Conservation (phyloP, 164 flowering plant genomes). For the Liquidambar formosana region DNA sequence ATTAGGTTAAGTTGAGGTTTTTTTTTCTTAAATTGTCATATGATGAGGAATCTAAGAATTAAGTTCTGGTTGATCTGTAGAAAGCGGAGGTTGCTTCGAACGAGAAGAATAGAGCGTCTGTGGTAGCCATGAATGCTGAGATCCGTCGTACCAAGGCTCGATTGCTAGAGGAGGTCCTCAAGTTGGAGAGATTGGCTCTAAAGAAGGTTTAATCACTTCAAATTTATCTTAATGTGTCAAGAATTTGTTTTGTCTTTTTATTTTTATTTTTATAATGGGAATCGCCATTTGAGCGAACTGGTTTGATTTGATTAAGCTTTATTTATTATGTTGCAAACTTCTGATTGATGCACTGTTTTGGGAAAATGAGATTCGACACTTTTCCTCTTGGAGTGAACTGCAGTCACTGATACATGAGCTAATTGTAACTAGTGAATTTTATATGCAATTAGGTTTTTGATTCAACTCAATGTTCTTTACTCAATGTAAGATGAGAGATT, state of each 20-base stretch:
- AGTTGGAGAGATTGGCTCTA: conserved; percentile 78
- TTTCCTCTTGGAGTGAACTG: background rate
- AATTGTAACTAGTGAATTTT: background rate
- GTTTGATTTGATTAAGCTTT: background rate
- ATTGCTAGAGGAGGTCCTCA: conserved; percentile 85
- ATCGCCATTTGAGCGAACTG: background rate
- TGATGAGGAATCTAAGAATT: too few relatives aligned
- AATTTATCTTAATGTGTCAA: background rate
- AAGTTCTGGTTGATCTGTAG: conserved; percentile 29
- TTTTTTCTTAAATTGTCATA: too few relatives aligned
- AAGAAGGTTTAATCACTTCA: conserved; percentile 57
- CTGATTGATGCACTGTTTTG: too few relatives aligned
- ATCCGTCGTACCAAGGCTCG: conserved; percentile 86
- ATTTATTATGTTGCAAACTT: background rate
- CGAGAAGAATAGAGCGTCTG: conserved; percentile 80
- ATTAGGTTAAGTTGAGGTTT: too few relatives aligned
- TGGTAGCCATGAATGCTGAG: conserved; percentile 91
- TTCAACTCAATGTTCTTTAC: background rate
- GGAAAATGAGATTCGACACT: too few relatives aligned
- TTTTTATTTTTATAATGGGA: background rate
- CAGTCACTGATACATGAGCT: background rate
- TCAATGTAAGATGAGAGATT: too few relatives aligned
- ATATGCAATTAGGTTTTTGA: background rate
- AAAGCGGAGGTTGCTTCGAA: conserved; percentile 71
- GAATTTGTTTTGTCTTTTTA: background rate